Conservation (phyloP, 805 yeast genomes). For the Barnettozyma sp. region DNA sequence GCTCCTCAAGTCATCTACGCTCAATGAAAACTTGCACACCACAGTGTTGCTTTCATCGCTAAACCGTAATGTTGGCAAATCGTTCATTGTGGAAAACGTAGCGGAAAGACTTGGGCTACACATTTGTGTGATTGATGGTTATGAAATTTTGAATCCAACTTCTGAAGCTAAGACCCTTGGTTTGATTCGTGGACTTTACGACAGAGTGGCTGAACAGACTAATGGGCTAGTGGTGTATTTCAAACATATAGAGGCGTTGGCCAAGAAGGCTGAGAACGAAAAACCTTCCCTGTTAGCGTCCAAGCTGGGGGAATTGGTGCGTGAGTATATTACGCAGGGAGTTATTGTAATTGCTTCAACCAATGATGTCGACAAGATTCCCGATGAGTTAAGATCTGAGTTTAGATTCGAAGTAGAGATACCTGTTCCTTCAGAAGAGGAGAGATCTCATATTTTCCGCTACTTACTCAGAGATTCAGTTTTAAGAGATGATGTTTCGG, state of each 20-base stretch:
- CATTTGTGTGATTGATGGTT: slow-evolving; percentile 61
- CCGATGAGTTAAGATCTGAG: slow-evolving; percentile 56
- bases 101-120: slow-evolving; percentile 59
- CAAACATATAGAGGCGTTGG: slow-evolving; percentile 71
- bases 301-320: slow-evolving; percentile 51
- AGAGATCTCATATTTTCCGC: slow-evolving; percentile 57
- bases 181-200: slow-evolving; percentile 65
- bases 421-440: slow-evolving; percentile 71
- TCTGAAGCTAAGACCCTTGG: slow-evolving; percentile 79
- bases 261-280: slow-evolving; percentile 53
- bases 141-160: slow-evolving; percentile 58
- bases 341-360: slow-evolving; percentile 57
- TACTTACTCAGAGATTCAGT: slow-evolving; percentile 34
- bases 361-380: slow-evolving; percentile 60
- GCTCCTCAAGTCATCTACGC: slow-evolving; percentile 46
- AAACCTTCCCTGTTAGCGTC: slow-evolving; percentile 29
- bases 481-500: slow-evolving; percentile 44
- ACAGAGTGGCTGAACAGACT: slow-evolving; percentile 44
- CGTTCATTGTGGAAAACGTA: slow-evolving; percentile 50
- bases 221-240: slow-evolving; percentile 47
- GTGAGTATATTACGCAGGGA: slow-evolving; percentile 42
- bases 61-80: slow-evolving; percentile 74
- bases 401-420: slow-evolving; percentile 74
- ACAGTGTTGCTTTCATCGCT: slow-evolving; percentile 61
- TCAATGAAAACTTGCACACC: slow-evolving; percentile 41